Base-by-base conservation (phyloP, 179 eudicot species). In the Camellia oleifera region DNA sequence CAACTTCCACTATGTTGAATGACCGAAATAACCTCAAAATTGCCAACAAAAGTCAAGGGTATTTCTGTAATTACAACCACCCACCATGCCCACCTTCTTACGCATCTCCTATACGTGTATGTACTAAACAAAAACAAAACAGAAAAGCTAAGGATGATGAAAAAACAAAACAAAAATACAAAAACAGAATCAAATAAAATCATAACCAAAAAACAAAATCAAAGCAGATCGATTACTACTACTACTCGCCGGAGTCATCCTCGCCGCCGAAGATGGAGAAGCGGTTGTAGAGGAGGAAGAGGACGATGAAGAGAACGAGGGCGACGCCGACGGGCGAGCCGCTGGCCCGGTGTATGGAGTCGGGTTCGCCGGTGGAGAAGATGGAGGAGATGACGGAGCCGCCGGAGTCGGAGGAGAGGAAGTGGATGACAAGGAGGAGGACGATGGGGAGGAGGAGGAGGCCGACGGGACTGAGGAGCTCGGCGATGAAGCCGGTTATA, bases 391-490 rank as follows among this genome's bases (percentile, higher is more conserved):
- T 79, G 69, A 84, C 74, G 73, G 91, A 83, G 17, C 92, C 94
- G 17, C 85, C 79, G 32, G 32, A 32, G 14, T 85, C 90, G 68
- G 94, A 94, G 77, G 97, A 92, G 32, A 94, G 90, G 84, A 92
- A 92, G 48, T 89, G 92, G 61, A 94, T 94, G 11, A 77, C 78
- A 52, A 94, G 91, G 17, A 94, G 91, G 63, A 94, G 93, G 12
- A 84, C 23, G 58, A 94, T 82, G 13, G 98, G 98, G 54, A 94
- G 88, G 0, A 92, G 84, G 0, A 94, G 89, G 0, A 94, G 88
- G 0, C 95, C 97, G 0, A 90, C 75, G 0, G 97, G 97, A 76
- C 91, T 91, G 0, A 93, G 77, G 0, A 90, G 78, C 70, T 93
- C 97, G 12, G 93, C 72, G 23, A 93, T 80, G 44, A 90, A 81